Evolutionary conservation across 2,329 filamentous ascomycete species (phyloP).

Genomic region (Fusarium anguioides): DNA sequence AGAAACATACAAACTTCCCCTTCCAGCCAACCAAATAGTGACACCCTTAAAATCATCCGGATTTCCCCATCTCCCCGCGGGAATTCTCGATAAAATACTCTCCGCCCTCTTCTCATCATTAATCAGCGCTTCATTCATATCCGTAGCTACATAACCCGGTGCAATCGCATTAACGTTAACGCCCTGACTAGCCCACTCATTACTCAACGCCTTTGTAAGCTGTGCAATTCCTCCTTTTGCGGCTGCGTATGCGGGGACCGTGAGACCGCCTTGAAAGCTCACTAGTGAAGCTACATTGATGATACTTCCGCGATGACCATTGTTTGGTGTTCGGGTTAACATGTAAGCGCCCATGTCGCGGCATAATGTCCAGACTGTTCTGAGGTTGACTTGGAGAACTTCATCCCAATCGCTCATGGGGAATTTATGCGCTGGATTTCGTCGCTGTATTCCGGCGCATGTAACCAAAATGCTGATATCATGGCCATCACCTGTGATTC

Average conservation of each 20-base stretch:
- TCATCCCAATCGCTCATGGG: slow-evolving; percentile 81
- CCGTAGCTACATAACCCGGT: slow-evolving; percentile 88
- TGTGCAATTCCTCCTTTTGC: slow-evolving; percentile 87
- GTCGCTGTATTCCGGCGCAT: slow-evolving; percentile 85
- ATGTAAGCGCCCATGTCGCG: slow-evolving; percentile 84
- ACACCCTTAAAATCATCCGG: slow-evolving; percentile 90
- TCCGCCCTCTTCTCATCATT: slow-evolving; percentile 74
- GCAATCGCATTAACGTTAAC: slow-evolving; percentile 89
- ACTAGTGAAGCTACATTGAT: slow-evolving; percentile 87
- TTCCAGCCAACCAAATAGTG: slow-evolving; percentile 79
- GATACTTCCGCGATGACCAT: slow-evolving; percentile 73
- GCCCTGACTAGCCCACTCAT: slow-evolving; percentile 85
- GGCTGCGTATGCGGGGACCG: slow-evolving; percentile 87
- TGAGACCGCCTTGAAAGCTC: slow-evolving; percentile 86
- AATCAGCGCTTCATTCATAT: slow-evolving; percentile 89
- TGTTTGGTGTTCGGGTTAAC: slow-evolving; percentile 66
- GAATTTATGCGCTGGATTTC: slow-evolving; percentile 80
- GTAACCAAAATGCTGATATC: slow-evolving; percentile 82
- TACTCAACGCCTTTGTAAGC: slow-evolving; percentile 85
- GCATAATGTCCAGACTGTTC: slow-evolving; percentile 80
- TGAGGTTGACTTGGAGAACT: slow-evolving; percentile 84
- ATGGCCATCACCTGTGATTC: slow-evolving; percentile 68
- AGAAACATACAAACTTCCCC: slow-evolving; percentile 80
- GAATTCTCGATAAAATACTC: slow-evolving; percentile 83
- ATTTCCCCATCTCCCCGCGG: slow-evolving; percentile 82